phyloP scores from a whole-genome alignment of 257 asterid species.

The Solanum okadae region DNA sequence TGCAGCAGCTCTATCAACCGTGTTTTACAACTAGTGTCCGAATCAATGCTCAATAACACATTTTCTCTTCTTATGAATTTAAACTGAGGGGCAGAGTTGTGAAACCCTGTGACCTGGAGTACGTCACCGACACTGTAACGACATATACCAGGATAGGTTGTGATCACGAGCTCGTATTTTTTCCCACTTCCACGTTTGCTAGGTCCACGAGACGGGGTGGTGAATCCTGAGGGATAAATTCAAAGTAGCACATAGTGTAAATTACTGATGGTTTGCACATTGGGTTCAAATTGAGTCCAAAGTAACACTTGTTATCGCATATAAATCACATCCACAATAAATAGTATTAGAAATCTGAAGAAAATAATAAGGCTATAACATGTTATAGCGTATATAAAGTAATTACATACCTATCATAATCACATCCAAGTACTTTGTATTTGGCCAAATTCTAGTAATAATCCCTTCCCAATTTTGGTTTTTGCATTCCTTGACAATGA shows the following conservation, averaged over 20 bases:
- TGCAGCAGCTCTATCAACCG: constrained; percentile 37
- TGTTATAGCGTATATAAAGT: not conserved
- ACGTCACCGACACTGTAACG: constrained; percentile 79
- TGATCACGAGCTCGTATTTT: constrained; percentile 62
- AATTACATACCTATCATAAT: not conserved
- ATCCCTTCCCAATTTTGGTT: constrained; percentile 58
- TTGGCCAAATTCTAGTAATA: constrained; percentile 70
- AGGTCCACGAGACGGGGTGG: constrained; percentile 45
- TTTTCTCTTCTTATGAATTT: constrained; percentile 57
- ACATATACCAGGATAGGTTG: constrained; percentile 58
- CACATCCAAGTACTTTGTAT: constrained; percentile 42
- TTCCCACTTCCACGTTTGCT: constrained; percentile 53
- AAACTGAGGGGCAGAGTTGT: constrained; percentile 65
- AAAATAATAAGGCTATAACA: not conserved
- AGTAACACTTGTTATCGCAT: constrained; percentile 63
- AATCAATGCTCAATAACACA: constrained; percentile 52
- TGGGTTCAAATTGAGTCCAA: constrained; percentile 59
- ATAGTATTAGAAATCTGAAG: not conserved
- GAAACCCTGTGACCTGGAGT: constrained; percentile 48
- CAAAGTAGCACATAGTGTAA: constrained; percentile 79
- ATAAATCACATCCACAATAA: not conserved
- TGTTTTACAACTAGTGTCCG: constrained; percentile 64
- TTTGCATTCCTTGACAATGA: constrained; percentile 35
- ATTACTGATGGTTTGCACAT: constrained; percentile 46
- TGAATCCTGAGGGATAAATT: constrained; percentile 51